Percentiles rank a stretch among this genome's conserved stretches.
Conservation (phyloP, 2,329 filamentous ascomycete genomes). For the Pseudopyricularia cyperi region DNA sequence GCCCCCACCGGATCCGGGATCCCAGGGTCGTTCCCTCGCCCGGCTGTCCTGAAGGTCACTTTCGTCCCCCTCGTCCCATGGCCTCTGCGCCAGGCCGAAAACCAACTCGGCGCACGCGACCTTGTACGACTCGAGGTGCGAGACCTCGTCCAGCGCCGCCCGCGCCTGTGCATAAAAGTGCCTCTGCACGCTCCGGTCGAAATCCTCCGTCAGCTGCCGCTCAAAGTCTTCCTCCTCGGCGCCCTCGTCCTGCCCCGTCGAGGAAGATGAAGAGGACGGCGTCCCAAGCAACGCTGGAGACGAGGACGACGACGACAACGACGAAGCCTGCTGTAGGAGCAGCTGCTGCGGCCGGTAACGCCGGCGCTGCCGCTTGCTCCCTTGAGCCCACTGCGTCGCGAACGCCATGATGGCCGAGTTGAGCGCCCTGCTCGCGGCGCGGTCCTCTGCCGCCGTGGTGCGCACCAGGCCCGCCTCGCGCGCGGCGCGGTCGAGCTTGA, state of each 20-base stretch:
- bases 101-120: constrained; percentile 24
- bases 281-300: neutral
- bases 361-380: constrained; percentile 15
- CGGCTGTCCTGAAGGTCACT: neutral
- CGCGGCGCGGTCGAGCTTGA: constrained; percentile 31
- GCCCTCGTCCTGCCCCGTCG: constrained; percentile 7
- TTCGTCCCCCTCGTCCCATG: neutral
- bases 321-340: neutral
- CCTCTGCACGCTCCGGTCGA: constrained; percentile 22
- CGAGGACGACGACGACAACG: constrained; percentile 1
- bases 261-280: neutral
- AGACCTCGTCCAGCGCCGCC: constrained; percentile 19
- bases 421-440: constrained; percentile 29
- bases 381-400: constrained; percentile 35
- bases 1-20: neutral
- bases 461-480: constrained; percentile 24
- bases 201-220: constrained; percentile 15
- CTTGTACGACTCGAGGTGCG: constrained; percentile 21
- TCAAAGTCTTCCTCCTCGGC: neutral
- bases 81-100: constrained; percentile 12
- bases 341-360: constrained; percentile 2
- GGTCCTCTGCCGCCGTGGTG: constrained; percentile 26
- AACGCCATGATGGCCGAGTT: constrained; percentile 37
- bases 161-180: constrained; percentile 24
- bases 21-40: neutral